Conservation (phyloP, 2,329 filamentous ascomycete species). For the Alternaria postmessia region DNA sequence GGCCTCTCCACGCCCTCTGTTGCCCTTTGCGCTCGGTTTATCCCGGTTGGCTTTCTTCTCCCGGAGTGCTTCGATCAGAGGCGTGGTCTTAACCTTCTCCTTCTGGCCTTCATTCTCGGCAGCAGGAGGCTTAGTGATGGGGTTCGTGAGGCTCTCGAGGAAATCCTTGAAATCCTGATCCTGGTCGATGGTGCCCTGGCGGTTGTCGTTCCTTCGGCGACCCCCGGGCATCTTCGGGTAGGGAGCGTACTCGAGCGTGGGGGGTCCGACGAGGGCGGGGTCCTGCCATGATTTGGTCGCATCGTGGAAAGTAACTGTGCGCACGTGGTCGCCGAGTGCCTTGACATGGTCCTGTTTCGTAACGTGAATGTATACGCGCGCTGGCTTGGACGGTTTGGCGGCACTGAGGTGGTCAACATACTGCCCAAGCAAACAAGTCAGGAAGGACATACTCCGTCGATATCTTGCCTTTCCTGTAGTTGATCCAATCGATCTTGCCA, state of each 20-base stretch:
- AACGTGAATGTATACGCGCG: slow-evolving; percentile 83
- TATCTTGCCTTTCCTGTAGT: slow-evolving; percentile 76
- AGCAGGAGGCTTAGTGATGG: slow-evolving; percentile 63
- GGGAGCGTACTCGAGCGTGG: slow-evolving; percentile 80
- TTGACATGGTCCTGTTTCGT: slow-evolving; percentile 73
- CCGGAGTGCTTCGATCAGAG: slow-evolving; percentile 85
- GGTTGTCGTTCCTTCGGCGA: slow-evolving; percentile 78
- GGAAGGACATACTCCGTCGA: slow-evolving; percentile 75
- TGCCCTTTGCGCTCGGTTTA: slow-evolving; percentile 61
- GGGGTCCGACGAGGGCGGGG: slow-evolving; percentile 77
- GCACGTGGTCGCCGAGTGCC: slow-evolving; percentile 74
- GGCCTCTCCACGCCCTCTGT: slow-evolving; percentile 65
- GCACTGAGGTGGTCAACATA: slow-evolving; percentile 23
- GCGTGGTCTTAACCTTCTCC: slow-evolving; percentile 79
- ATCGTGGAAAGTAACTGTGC: slow-evolving; percentile 77
- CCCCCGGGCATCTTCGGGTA: slow-evolving; percentile 83
- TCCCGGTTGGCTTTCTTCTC: slow-evolving; percentile 87
- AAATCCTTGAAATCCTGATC: slow-evolving; percentile 96
- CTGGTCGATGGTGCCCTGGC: slow-evolving; percentile 95
- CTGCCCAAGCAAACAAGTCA: neutral
- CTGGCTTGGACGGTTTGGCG: slow-evolving; percentile 84
- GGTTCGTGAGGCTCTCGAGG: slow-evolving; percentile 84
- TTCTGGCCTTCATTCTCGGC: slow-evolving; percentile 63
- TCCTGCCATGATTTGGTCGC: slow-evolving; percentile 78
- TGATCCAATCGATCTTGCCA: slow-evolving; percentile 85